Evolutionary conservation across 768 basidiomycete genomes (phyloP), one percentile per base, ranked within the genome.

Genomic region (Pleurotus sapidus): DNA sequence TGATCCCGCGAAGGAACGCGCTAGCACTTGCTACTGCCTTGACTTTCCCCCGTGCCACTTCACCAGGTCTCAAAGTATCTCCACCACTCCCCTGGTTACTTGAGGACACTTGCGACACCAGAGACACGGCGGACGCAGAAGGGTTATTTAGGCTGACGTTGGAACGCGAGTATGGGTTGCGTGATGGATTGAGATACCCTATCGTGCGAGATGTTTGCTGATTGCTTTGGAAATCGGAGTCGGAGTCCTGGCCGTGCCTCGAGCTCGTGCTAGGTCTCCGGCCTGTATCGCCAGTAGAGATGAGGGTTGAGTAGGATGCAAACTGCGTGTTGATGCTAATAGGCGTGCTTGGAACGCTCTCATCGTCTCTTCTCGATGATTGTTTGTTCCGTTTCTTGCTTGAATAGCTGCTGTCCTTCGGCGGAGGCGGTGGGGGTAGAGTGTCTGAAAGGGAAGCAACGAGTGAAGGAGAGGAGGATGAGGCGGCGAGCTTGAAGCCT

Each of bases 391-490:
- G 67, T 23, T 62, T 74, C 63, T 72, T 72, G 3, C 72, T 71
- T 48, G 79, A 70, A 70, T 82, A 81, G 63, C 74, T 75, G 5
- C 73, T 64, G 61, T 89, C 88, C 69, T 89, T 89, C 40, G 87
- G 87, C 0, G 88, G 88, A 1, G 74, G 81, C 5, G 81, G 83
- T 0, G 85, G 84, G 0, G 85, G 83, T 53, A 66, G 68, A 1
- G 57, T n/a, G 23, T 62, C 62, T 38, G 51, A 42, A 24, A 42
- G 39, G 38, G 51, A 39, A 24, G 39, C 18, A 23, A 43, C 51
- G 34, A 54, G 42, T 3, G 51, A 54, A n/a, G 51, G 39, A 6
- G 51, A 27, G 9, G 57, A 58, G 3, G 57, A 17, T 6, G 48
- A 34, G 47, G 50, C 38, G 6, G 56, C 25, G 24, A 61, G 57